Evolutionary conservation across 257 asterid species (phyloP).

Genomic region (Nicotiana tomentosiformis): DNA sequence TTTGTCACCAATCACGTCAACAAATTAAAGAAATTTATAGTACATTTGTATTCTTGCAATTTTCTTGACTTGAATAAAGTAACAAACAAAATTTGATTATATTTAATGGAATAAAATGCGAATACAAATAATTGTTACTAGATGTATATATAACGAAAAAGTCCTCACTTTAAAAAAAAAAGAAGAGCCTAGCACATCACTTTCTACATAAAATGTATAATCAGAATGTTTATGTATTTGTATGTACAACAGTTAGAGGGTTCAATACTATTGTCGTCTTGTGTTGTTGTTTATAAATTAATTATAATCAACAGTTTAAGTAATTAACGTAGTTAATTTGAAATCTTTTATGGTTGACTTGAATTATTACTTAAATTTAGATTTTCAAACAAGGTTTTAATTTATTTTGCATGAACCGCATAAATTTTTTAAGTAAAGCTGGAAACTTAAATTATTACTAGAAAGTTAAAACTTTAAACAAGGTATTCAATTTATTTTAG

Average conservation of each 20-base stretch:
- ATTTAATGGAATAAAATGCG: neutral
- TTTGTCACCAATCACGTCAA: neutral
- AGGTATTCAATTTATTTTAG: too few relatives aligned
- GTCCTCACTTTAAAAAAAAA: neutral
- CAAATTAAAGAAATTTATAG: neutral
- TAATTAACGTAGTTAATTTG: neutral
- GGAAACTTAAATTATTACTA: too few relatives aligned
- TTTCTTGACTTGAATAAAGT: neutral
- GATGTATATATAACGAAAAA: neutral
- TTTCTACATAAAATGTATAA: neutral
- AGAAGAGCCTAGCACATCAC: neutral
- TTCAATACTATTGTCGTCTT: neutral
- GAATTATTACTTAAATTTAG: neutral
- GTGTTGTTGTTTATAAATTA: neutral
- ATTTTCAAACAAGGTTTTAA: neutral
- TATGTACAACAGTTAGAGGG: too few relatives aligned
- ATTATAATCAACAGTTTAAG: neutral
- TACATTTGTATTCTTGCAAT: neutral
- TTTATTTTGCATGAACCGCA: neutral
- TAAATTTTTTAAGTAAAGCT: neutral
- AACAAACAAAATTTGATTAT: neutral
- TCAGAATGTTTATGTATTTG: neutral
- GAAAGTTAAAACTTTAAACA: too few relatives aligned
- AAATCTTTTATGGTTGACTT: neutral
- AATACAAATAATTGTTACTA: neutral